Evolutionary conservation across 2,329 filamentous ascomycete species (phyloP).

Genomic region (Aspergillus floridensis): DNA sequence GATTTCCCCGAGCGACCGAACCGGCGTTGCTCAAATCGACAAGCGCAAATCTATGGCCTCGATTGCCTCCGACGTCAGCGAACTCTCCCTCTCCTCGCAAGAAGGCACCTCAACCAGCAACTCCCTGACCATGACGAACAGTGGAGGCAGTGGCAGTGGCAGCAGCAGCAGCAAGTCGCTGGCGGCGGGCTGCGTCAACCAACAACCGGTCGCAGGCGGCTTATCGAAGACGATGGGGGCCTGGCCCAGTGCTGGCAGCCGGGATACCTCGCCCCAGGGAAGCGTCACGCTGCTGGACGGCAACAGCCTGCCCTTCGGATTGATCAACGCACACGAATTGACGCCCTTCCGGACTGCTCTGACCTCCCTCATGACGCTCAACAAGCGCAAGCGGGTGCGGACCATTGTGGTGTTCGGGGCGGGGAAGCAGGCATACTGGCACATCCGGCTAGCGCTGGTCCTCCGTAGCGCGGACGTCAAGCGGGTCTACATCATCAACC

Average conservation of each 20-base stretch:
- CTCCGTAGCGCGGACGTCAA: constrained; percentile 65
- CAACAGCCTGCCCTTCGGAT: constrained; percentile 56
- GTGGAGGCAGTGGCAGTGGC: constrained; percentile 10
- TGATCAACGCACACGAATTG: constrained; percentile 66
- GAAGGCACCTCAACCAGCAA: constrained; percentile 18
- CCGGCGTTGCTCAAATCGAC: constrained; percentile 14
- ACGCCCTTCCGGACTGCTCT: constrained; percentile 69
- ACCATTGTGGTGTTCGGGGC: constrained; percentile 82
- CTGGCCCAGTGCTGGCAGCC: constrained; percentile 35
- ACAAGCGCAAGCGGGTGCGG: constrained; percentile 66
- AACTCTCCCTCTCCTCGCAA: constrained; percentile 36
- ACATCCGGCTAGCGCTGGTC: constrained; percentile 78
- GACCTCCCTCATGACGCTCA: constrained; percentile 59
- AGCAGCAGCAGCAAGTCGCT: constrained; percentile 31
- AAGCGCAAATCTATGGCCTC: constrained; percentile 34
- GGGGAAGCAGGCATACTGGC: constrained; percentile 92
- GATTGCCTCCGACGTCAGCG: constrained; percentile 34
- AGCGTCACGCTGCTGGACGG: constrained; percentile 60
- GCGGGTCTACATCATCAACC: constrained; percentile 79
- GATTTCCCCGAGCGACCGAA: neutral
- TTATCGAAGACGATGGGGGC: constrained; percentile 32
- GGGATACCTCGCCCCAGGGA: constrained; percentile 53
- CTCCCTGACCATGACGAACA: neutral
- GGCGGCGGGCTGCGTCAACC: constrained; percentile 30
- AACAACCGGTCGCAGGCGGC: constrained; percentile 25